Conservation (phyloP, 805 yeast species). For the Metschnikowia cerradonensis region DNA sequence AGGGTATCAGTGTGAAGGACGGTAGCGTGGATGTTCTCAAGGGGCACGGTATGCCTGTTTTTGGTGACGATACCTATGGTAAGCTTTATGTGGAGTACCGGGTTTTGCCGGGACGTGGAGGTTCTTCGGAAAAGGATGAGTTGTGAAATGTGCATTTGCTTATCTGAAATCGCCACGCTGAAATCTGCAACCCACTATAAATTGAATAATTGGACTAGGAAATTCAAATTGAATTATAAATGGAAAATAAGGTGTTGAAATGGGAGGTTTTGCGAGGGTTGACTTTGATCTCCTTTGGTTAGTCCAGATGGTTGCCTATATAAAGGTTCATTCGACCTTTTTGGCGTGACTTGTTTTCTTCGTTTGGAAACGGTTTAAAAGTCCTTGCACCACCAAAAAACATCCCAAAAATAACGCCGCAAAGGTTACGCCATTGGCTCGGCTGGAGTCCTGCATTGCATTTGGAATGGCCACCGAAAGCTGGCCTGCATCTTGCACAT, state of each 20-base stretch:
- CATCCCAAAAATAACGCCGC: conserved; percentile 11
- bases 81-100: conserved; percentile 20
- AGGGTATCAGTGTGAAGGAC: conserved; percentile 50
- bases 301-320: no score
- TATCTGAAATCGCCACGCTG: not conserved
- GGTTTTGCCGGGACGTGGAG: conserved; percentile 14
- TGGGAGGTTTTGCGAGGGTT: no score
- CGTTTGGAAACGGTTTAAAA: not conserved
- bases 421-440: conserved; percentile 10
- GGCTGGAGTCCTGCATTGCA: conserved; percentile 6
- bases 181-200: no score
- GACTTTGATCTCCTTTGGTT: no score
- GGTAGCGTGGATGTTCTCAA: conserved; percentile 70
- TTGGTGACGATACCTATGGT: conserved; percentile 38
- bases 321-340: not conserved
- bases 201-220: no score
- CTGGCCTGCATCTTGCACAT: conserved; percentile 14
- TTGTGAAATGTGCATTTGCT: conserved; percentile 7
- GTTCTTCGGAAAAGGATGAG: conserved; percentile 13
- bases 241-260: no score
- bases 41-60: conserved; percentile 84
- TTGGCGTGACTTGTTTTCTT: not conserved
- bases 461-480: conserved; percentile 11
- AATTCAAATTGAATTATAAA: no score
- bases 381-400: conserved; percentile 5